Evolutionary conservation across 2,329 filamentous ascomycete genomes (phyloP).

Genomic region (Colletotrichum endophyticum): DNA sequence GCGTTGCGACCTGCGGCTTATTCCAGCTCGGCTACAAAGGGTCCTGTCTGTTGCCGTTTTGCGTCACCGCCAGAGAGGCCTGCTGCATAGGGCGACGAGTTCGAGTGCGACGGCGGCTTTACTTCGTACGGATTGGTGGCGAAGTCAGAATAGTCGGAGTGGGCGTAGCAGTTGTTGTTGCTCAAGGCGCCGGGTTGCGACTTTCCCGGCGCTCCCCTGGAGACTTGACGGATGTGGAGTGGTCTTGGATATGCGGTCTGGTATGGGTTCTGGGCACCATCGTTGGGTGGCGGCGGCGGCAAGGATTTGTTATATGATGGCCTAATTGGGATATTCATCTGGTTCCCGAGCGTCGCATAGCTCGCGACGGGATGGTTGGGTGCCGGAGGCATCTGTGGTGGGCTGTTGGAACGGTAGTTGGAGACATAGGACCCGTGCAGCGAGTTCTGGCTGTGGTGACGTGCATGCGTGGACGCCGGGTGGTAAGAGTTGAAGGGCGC

Average conservation of each 20-base stretch:
- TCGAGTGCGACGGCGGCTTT: neutral
- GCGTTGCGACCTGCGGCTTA: neutral
- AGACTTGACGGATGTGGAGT: neutral
- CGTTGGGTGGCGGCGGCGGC: neutral
- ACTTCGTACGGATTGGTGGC: neutral
- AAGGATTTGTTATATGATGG: neutral
- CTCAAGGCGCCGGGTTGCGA: neutral
- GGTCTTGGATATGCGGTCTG: conserved; percentile 1
- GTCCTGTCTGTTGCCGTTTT: neutral
- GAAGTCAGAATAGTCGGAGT: neutral
- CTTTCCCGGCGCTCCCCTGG: neutral
- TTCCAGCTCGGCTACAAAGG: conserved; percentile 11
- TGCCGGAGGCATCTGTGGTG: neutral
- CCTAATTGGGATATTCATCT: conserved; percentile 4
- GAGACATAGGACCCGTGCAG: neutral
- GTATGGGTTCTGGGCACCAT: neutral
- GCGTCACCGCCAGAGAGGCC: neutral
- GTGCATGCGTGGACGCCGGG: neutral
- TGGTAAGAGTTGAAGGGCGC: neutral
- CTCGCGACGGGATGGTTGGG: neutral
- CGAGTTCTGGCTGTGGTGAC: conserved; percentile 5
- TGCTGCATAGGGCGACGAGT: neutral
- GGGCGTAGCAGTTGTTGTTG: neutral
- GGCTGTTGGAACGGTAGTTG: neutral
- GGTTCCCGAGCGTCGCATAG: neutral